Base-by-base conservation (phyloP, 495 filamentous ascomycete genomes). In the Letharia lupina region DNA sequence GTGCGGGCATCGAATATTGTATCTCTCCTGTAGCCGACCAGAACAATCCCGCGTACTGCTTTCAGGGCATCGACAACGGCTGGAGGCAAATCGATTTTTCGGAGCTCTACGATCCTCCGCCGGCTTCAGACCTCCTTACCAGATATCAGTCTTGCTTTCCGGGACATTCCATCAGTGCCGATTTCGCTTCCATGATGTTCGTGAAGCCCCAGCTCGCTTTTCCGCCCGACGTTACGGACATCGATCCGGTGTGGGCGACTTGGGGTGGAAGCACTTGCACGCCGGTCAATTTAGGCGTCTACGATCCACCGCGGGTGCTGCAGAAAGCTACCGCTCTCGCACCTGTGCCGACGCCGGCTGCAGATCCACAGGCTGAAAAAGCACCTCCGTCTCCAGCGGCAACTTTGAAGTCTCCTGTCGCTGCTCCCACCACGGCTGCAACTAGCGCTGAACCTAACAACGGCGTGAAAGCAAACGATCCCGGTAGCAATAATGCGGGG, bases 191-290 rank as follows among this genome's bases (percentile, higher is more conserved):
- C n/a, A 48, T 37, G 45, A 41, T 66, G 44, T 66, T 61, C 33
- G 59, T n/a, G 35, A 66, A 58, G 47, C 65, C 65, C 13, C 65
- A 66, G 45, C 59, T 66, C 35, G 60, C 65, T 13, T 52, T 66
- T 50, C 65, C 65, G 58, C 35, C 42, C 1, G 65, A 66, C 41
- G 65, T 66, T 10, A 66, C 58, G 9, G 59, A 62, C 35, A 66
- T 66, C 40, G 60, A 67, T 23, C 61, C 61, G 0, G 61, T 56
- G 23, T 67, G 60, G 60, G 40, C 52, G 37, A 47, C 48, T 33
- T 67, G 61, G 65, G 65, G 65, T 2, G 48, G 35, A 20, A 52
- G 48, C n/a, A 67, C 65, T n/a, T 67, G 65, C 39, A 67, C 65
- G 37, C 60, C 61, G 28, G 39, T 56, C 35, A 52, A 57, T 20